Percentiles rank a stretch among this genome's conserved stretches.
Conservation (phyloP, 2,329 filamentous ascomycete species). For the Epicoccum nigrum region DNA sequence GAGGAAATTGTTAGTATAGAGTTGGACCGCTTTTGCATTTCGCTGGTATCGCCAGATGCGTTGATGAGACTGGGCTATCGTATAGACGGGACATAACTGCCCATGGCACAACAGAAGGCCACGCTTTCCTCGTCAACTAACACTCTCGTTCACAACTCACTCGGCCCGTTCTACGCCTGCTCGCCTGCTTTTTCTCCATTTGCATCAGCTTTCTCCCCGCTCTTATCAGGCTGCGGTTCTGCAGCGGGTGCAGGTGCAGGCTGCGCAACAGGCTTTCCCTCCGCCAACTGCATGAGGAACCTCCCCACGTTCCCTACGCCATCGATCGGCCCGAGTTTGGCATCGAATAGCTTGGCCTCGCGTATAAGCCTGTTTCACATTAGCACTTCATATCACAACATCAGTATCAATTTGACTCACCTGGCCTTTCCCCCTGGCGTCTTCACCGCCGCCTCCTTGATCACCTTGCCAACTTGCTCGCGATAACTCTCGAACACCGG, state of each 20-base stretch:
- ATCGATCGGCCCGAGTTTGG: slow-evolving; percentile 76
- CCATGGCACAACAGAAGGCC: not conserved
- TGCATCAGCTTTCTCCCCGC: not conserved
- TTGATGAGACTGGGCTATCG: too few species aligned
- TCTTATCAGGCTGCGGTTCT: slow-evolving; percentile 11
- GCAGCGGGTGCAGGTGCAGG: too few species aligned
- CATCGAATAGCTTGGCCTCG: slow-evolving; percentile 75
- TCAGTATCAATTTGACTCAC: slow-evolving; percentile 54
- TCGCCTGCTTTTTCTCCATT: not conserved
- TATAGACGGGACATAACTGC: too few species aligned
- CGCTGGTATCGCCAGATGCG: too few species aligned
- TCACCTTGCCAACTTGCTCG: slow-evolving; percentile 75
- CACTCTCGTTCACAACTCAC: not conserved
- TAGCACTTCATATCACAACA: not conserved
- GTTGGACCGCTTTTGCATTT: too few species aligned
- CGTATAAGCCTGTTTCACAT: slow-evolving; percentile 67
- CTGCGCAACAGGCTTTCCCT: slow-evolving; percentile 57
- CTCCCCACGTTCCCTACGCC: slow-evolving; percentile 77
- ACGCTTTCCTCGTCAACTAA: not conserved
- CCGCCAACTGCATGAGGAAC: slow-evolving; percentile 69
- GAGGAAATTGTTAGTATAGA: too few species aligned
- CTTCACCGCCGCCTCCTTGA: slow-evolving; percentile 68
- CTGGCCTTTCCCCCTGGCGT: slow-evolving; percentile 73
- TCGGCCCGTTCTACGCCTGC: not conserved
- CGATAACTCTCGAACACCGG: slow-evolving; percentile 84